phyloP scores from a whole-genome alignment of 371 early-diverging fungal genomes.

The Syncephalis fuscata region DNA sequence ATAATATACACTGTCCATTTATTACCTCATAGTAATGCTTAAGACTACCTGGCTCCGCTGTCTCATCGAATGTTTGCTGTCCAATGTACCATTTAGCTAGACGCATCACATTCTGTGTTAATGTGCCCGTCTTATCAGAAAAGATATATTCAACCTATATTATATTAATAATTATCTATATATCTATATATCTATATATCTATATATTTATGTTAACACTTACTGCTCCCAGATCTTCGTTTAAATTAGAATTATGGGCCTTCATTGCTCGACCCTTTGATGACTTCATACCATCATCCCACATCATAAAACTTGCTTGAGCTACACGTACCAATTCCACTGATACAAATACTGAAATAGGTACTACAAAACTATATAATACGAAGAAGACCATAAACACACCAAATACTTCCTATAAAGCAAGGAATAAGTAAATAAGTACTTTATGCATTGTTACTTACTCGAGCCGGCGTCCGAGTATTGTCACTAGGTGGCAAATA shows the following conservation, averaged over 20 bases:
- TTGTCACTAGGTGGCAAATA: slow-evolving; percentile 11
- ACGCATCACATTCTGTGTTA: slow-evolving; percentile 45
- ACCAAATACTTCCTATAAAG: slow-evolving; percentile 5
- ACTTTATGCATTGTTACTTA: slow-evolving; percentile 25
- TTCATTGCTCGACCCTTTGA: slow-evolving; percentile 3
- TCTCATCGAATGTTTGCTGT: slow-evolving; percentile 3
- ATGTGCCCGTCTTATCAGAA: slow-evolving; percentile 56
- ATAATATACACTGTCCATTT: too few relatives aligned
- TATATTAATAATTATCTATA: slow-evolving; percentile 9
- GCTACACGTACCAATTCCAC: not conserved
- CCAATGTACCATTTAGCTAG: slow-evolving; percentile 26
- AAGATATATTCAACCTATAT: slow-evolving; percentile 68
- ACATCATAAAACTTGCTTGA: slow-evolving; percentile 5
- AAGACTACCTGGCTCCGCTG: too few relatives aligned
- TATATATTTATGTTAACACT: not conserved
- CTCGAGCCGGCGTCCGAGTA: slow-evolving; percentile 7
- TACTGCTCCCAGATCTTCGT: not conserved
- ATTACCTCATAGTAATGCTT: too few relatives aligned
- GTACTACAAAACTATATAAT: slow-evolving; percentile 15
- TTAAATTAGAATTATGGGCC: slow-evolving; percentile 43
- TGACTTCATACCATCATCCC: slow-evolving; percentile 3
- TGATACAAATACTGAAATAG: slow-evolving; percentile 1
- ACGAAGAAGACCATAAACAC: slow-evolving; percentile 19
- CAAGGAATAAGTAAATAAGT: slow-evolving; percentile 8
- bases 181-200: slow-evolving; percentile 23